Evolutionary conservation across 2,329 filamentous ascomycete genomes (phyloP).

Genomic region (Lojkania enalia): DNA sequence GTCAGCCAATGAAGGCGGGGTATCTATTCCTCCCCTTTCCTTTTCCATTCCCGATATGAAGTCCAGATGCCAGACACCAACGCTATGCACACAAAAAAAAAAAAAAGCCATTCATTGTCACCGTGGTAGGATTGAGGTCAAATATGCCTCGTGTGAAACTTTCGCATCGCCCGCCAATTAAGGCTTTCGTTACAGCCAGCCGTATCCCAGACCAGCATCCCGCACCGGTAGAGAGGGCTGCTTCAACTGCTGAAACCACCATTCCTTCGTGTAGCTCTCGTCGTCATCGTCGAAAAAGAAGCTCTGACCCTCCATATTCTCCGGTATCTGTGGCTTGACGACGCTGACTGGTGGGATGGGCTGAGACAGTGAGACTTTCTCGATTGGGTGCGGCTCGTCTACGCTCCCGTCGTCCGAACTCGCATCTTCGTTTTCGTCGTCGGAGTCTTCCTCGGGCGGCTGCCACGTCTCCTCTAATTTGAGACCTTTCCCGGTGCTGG

Average conservation of each 20-base stretch:
- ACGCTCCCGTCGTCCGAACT: conserved; percentile 53
- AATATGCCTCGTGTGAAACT: conserved; percentile 17
- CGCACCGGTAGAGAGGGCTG: conserved; percentile 43
- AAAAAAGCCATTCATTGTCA: conserved; percentile 7
- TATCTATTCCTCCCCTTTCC: conserved; percentile 1
- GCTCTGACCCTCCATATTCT: conserved; percentile 46
- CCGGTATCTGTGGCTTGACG: conserved; percentile 30
- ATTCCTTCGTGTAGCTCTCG: conserved; percentile 43
- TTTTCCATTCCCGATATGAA: not conserved
- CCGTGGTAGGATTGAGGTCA: not conserved
- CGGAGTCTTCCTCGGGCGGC: conserved; percentile 53
- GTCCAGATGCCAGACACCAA: conserved; percentile 25
- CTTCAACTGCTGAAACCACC: conserved; percentile 47
- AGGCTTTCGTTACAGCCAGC: conserved; percentile 39
- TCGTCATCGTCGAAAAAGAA: conserved; percentile 48
- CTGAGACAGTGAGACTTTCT: conserved; percentile 22
- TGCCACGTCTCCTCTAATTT: conserved; percentile 83
- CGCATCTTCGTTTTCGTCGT: conserved; percentile 45
- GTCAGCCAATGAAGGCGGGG: conserved; percentile 8
- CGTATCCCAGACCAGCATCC: conserved; percentile 43
- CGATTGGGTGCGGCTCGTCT: conserved; percentile 39
- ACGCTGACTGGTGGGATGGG: conserved; percentile 28
- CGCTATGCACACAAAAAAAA: conserved; percentile 32
- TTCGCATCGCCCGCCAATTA: not conserved
- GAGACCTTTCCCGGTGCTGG: conserved; percentile 68